phyloP scores from a whole-genome alignment of 225 moss, liverwort and hornwort genomes.

The Sphagnum contortum region DNA sequence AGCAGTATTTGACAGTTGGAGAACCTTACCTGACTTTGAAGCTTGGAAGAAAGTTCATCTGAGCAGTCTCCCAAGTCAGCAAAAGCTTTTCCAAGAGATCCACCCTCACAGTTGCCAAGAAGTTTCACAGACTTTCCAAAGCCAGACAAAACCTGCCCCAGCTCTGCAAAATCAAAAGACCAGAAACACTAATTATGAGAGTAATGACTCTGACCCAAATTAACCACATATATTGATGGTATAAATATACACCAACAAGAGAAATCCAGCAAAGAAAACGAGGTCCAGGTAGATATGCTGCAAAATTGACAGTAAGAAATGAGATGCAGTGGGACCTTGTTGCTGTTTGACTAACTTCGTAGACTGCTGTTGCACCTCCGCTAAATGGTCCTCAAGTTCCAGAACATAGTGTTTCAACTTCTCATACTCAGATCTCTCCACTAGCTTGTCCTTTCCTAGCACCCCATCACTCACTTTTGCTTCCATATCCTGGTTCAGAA shows the following conservation, averaged over 20 bases:
- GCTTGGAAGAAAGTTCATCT: constrained; percentile 65
- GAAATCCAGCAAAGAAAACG: too few relatives aligned
- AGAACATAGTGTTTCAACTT: constrained; percentile 77
- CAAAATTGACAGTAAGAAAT: too few relatives aligned
- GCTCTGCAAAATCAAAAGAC: constrained; percentile 33
- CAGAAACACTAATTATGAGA: too few relatives aligned
- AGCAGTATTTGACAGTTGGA: too few relatives aligned
- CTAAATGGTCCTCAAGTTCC: constrained; percentile 88
- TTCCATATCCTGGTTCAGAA: constrained; percentile 64
- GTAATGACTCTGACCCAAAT: too few relatives aligned
- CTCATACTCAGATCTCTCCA: constrained; percentile 85
- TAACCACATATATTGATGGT: too few relatives aligned
- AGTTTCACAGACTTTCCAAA: constrained; percentile 82
- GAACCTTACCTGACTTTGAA: constrained; percentile 64
- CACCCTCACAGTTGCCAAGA: constrained; percentile 78
- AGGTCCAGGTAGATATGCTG: too few relatives aligned
- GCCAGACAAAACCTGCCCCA: constrained; percentile 72
- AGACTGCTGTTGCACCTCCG: constrained; percentile 90
- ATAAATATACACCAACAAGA: too few relatives aligned
- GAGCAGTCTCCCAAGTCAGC: constrained; percentile 70
- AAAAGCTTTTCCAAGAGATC: constrained; percentile 58
- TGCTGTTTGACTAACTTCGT: constrained; percentile 91
- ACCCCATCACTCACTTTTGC: constrained; percentile 94
- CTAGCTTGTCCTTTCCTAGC: constrained; percentile 88
- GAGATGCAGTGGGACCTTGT: constrained; percentile 36